Conservation (phyloP, 2,329 filamentous ascomycete genomes). For the Diaporthe aspalathi region DNA sequence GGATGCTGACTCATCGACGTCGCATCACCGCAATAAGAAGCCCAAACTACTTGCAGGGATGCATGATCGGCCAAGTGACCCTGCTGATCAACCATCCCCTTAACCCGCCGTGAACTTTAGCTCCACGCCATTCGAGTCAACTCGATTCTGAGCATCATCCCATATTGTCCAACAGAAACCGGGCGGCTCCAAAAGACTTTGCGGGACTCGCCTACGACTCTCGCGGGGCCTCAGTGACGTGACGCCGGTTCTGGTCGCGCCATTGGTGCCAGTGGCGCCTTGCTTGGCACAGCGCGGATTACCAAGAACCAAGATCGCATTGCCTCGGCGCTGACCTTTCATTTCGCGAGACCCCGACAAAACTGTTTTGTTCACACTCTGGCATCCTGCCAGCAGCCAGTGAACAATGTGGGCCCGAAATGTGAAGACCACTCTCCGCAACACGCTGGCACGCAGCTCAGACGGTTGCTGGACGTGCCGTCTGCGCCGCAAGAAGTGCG, state of each 20-base stretch:
- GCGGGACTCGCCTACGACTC: not conserved
- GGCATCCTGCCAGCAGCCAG: not conserved
- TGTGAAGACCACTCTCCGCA: slow-evolving; percentile 4
- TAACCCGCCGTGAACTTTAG: not conserved
- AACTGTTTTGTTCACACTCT: not conserved
- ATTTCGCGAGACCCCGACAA: not conserved
- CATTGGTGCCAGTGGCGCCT: not conserved
- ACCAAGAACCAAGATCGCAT: slow-evolving; percentile 13
- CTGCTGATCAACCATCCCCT: not conserved
- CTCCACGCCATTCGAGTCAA: not conserved
- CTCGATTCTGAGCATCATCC: not conserved
- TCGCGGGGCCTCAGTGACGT: not conserved
- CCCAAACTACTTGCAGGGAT: not conserved
- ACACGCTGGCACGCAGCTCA: slow-evolving; percentile 50
- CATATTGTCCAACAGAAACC: not conserved
- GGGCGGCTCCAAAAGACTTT: not conserved
- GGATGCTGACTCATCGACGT: slow-evolving; percentile 11
- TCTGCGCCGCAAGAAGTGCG: slow-evolving; percentile 71
- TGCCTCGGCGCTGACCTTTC: not conserved
- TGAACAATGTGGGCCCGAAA: not conserved
- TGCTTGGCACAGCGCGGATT: slow-evolving; percentile 10
- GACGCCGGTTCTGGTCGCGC: not conserved
- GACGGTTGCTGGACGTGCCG: slow-evolving; percentile 71
- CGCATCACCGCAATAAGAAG: not conserved
- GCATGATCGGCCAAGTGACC: not conserved